Conservation (phyloP, 495 filamentous ascomycete species). For the Annulohypoxylon bovei region DNA sequence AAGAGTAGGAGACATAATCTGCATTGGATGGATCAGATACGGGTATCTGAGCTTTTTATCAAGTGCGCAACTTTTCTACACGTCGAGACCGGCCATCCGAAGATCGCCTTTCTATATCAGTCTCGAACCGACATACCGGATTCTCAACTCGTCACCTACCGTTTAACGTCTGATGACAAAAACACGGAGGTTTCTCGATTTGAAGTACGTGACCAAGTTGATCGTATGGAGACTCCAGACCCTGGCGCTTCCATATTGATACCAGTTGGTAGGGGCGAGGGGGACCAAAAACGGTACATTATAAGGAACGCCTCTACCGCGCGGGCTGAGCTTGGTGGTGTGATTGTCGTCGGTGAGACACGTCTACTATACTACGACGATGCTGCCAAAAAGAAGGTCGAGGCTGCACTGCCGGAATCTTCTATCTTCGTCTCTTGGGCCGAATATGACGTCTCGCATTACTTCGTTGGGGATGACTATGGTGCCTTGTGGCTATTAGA, state of each 20-base stretch:
- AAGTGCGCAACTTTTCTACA: constrained; percentile 83
- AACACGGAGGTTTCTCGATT: constrained; percentile 56
- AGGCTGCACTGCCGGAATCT: constrained; percentile 71
- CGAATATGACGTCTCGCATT: constrained; percentile 79
- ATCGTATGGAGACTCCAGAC: constrained; percentile 70
- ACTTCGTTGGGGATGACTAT: constrained; percentile 89
- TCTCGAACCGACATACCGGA: constrained; percentile 70
- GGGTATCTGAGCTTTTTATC: constrained; percentile 88
- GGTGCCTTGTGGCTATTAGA: constrained; percentile 83
- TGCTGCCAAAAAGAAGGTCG: constrained; percentile 67
- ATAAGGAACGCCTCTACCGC: constrained; percentile 58
- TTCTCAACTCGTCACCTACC: constrained; percentile 68
- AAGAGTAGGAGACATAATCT: constrained; percentile 66
- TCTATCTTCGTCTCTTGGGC: constrained; percentile 91
- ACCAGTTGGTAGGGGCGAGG: constrained; percentile 71
- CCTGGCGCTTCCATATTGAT: constrained; percentile 82
- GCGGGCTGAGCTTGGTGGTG: constrained; percentile 67
- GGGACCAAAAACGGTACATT: constrained; percentile 61
- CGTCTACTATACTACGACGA: constrained; percentile 84
- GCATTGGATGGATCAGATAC: constrained; percentile 73
- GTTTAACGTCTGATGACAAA: constrained; percentile 62
- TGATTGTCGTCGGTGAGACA: constrained; percentile 88
- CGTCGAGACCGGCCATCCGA: constrained; percentile 75
- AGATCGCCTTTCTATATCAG: constrained; percentile 85
- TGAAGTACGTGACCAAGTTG: constrained; percentile 58